Base-by-base conservation (phyloP, 2,329 filamentous ascomycete species). In the Colletotrichum neosansevieriae region DNA sequence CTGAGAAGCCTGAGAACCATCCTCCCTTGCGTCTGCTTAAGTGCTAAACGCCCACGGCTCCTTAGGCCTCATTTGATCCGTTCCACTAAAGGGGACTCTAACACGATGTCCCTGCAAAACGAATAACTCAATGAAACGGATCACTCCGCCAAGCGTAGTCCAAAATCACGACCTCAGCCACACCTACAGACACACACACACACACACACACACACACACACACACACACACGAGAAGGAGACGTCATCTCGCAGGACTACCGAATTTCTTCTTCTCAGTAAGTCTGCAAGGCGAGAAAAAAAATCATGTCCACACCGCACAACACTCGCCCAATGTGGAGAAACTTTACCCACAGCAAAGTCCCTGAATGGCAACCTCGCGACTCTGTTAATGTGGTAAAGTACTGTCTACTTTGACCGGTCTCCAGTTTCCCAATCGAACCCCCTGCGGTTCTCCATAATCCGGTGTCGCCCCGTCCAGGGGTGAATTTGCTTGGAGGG, bases 381-480 rank as follows among this genome's bases (percentile, higher is more conserved):
- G 53, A 9, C 57, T 34, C 34, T 34, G 49, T 61, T 44, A 53
- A 61, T 21, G 58, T 63, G 59, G 21, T 42, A 32, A 63, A 13
- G 59, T 63, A 56, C 38, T n/a, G 49, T 44, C 21, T 62, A 62
- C 59, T 44, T 47, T 36, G 51, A 11, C 49, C 24, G 24, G 44
- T 49, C 38, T 57, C 47, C 47, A 24, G 51, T 51, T 45, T 24
- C 64, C 45, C 44, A 58, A 53, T 64, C 13, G 34, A 11, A 34
- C 61, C 65, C 64, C 66, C 66, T 69, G 66, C 54, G 42, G 47
- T 66, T 69, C 56, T 69, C 66, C 66, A 69, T 60, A 66, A 69
- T 58, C 49, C 56, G 54, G 54, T 47, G 49, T 69, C 56, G 61
- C 61, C 54, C 61, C 63, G 58, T 60, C 62, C 61, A 65, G 49